Base-by-base conservation (phyloP, 2,329 filamentous ascomycete species). In the Cladosporium sp. region DNA sequence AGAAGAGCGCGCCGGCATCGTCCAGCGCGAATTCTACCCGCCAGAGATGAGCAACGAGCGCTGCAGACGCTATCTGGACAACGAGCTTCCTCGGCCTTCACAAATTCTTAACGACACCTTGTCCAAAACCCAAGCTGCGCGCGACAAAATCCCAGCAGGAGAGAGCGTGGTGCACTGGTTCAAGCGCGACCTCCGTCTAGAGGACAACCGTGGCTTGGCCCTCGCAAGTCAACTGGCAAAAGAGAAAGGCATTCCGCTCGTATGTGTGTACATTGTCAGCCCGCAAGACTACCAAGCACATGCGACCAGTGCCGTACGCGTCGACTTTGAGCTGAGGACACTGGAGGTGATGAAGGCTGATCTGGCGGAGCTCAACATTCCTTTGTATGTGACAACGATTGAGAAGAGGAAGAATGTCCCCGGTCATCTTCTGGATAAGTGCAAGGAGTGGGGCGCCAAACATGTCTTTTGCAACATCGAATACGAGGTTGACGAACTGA, bases 401-500 rank as follows among this genome's bases (percentile, higher is more conserved):
- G 80, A 85, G 54, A 82, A 83, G 65, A 78, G 91, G 34, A 86
- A 80, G 61, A 73, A 78, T 1, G 78, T 94, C 0, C 82, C 86
- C 0, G 71, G 70, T 1, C 78, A 85, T 3, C 77, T 96, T 9
- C 64, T 88, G 1, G 80, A 86, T 52, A 75, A 92, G 39, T 83
- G 88, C 70, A 75, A 83, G 28, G 76, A 84, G 60, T 96, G 90
- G 91, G 83, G 83, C 0, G 87, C 84, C 0, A 86, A 80, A 49
- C 88, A 94, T 66, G 63, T 96, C 2, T 95, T 85, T 66, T 85
- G 88, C 48, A 96, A 96, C 68, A 84, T 91, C 57, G 91, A 96
- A 70, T 96, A 96, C 66, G 92, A 96, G 71, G 90, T 95, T 0
- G 92, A 97, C 68, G 92, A 96, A 74, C 74, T 96, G 58, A 79